Base-by-base conservation (phyloP, 176 grass and related monocot genomes). In the Lolium perenne region DNA sequence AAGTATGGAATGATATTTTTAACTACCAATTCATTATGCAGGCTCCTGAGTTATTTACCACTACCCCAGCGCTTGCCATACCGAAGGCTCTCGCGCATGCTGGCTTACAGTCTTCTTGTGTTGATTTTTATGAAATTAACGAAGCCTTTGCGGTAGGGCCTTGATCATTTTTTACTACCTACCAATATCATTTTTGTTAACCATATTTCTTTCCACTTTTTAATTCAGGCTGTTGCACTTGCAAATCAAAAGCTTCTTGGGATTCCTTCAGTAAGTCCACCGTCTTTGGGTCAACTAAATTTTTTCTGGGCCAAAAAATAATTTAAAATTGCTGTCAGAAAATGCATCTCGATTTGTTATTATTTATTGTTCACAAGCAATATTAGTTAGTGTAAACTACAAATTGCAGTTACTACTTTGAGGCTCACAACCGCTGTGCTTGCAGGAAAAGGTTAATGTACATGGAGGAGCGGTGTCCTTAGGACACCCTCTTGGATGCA, bases 41-140 rank as follows among this genome's bases (percentile, higher is more conserved):
- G 96, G 93, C 96, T 62, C 91, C 96, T 0, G 96, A 98, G 80
- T 67, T 98, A 60, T 98, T 98, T 85, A 98, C 93, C 54, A 98
- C 96, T 14, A 79, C 91, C 9, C 96, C 96, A 4, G 96, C 96
- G 75, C 84, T 98, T 45, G 96, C 96, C 25, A 95, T 98, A 82
- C 96, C 96, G 15, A 98, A 95, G 77, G 96, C 96, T 62, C 83
- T 98, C 1, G 10, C 78, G 6, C 86, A 94, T 91, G 93, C 93
- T 84, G 82, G 82, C 41, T 86, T 95, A 68, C 84, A 89, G 20
- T 83, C 93, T 71, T 98, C 93, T 67, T 79, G 48, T 88, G 96
- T 98, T 81, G 92, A 98, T 81, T 98, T 92, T 81, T 98, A 98
- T 32, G 96, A 98, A 92, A 98, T 98, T 74, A 98, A 95, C 54